phyloP scores from a whole-genome alignment of 2,329 filamentous ascomycete genomes.

The Botryotinia globosa region DNA sequence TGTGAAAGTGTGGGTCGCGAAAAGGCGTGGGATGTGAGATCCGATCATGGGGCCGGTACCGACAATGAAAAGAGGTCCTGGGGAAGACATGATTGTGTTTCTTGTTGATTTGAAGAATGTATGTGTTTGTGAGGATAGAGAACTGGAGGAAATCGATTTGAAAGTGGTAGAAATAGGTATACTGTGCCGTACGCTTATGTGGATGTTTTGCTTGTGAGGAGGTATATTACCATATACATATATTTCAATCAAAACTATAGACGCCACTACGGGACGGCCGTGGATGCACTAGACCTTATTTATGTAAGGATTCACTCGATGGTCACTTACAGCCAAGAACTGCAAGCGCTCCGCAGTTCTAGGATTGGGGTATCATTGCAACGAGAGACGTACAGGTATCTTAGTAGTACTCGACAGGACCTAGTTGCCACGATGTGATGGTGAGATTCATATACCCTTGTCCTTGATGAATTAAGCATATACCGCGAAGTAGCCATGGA shows the following conservation, averaged over 20 bases:
- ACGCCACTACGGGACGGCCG: neutral
- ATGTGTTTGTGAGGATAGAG: neutral
- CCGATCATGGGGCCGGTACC: conserved; percentile 20
- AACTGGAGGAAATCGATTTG: neutral
- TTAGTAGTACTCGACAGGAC: neutral
- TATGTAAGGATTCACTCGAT: neutral
- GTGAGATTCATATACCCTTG: neutral
- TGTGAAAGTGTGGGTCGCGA: conserved; percentile 2
- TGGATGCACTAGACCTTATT: neutral
- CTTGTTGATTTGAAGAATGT: neutral
- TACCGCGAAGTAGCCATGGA: no score
- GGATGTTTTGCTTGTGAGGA: neutral
- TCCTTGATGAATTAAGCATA: neutral
- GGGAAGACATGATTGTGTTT: conserved; percentile 10
- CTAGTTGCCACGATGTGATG: neutral
- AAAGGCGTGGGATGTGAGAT: conserved; percentile 15
- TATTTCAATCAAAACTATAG: neutral
- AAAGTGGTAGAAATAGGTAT: neutral
- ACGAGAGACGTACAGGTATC: neutral
- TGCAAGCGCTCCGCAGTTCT: neutral
- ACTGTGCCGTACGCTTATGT: neutral
- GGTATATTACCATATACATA: neutral
- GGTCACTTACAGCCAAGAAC: neutral
- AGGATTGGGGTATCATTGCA: neutral
- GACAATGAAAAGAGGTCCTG: conserved; percentile 17